Percentiles rank a stretch among this genome's conserved stretches.
Evolutionary conservation across 1,284 basidiomycete species (phyloP).

Genomic region (Fereydounia khargensis): DNA sequence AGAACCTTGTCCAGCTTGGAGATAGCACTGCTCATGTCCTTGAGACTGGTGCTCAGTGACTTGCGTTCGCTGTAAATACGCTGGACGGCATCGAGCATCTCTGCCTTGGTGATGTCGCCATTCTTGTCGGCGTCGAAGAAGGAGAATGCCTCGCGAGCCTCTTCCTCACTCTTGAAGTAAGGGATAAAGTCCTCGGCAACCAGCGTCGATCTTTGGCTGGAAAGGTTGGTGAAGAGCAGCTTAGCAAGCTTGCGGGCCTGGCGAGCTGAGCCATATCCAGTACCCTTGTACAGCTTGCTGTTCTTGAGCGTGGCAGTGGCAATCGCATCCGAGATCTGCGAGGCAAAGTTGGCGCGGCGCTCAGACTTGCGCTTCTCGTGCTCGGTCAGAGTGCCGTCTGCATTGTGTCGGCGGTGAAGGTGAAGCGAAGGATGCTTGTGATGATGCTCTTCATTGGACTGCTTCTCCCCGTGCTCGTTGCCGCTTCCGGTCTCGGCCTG

Average conservation of each 20-base stretch:
- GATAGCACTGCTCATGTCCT: conserved; percentile 51
- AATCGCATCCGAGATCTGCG: conserved; percentile 44
- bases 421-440: conserved; percentile 7
- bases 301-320: conserved; percentile 54
- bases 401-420: conserved; percentile 14
- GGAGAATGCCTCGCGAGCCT: conserved; percentile 72
- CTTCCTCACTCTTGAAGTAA: conserved; percentile 70
- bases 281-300: conserved; percentile 47
- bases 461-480: neutral
- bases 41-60: conserved; percentile 68
- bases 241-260: conserved; percentile 72
- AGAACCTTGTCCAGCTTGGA: conserved; percentile 59
- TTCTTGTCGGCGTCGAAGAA: conserved; percentile 80
- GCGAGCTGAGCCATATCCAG: conserved; percentile 60
- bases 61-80: conserved; percentile 77
- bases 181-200: conserved; percentile 65
- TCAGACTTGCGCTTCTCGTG: conserved; percentile 13
- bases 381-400: conserved; percentile 6
- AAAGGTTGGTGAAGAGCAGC: conserved; percentile 68
- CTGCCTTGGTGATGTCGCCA: conserved; percentile 73
- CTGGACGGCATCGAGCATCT: conserved; percentile 81
- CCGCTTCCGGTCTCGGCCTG: conserved; percentile 4
- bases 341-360: conserved; percentile 38
- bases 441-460: conserved; percentile 3
- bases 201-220: conserved; percentile 38